Conservation (phyloP, 306 rosid species). For the Erythrophleum fordii region DNA sequence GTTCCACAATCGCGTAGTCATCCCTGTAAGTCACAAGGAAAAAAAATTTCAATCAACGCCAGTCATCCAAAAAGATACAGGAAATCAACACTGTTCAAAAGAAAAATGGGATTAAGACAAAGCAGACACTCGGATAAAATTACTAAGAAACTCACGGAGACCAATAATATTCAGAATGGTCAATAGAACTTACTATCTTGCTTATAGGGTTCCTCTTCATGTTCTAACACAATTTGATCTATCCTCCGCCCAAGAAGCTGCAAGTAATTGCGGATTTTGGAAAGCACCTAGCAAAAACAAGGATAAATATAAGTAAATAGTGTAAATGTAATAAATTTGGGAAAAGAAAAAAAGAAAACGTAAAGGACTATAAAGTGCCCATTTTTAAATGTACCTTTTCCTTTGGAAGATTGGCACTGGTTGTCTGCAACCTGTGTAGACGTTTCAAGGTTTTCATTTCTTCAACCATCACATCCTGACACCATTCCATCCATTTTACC, state of each 20-base stretch:
- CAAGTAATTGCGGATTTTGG: slow-evolving; percentile 85
- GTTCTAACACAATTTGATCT: slow-evolving; percentile 81
- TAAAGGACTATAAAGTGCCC: slow-evolving; percentile 7
- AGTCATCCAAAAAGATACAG: background rate
- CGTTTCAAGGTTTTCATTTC: slow-evolving; percentile 87
- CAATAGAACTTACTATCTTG: slow-evolving; percentile 83
- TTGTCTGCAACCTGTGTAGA: slow-evolving; percentile 85
- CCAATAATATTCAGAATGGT: background rate
- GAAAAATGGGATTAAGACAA: background rate
- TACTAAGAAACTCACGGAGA: background rate
- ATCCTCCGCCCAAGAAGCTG: slow-evolving; percentile 97
- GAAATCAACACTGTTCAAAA: background rate
- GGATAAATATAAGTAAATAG: slow-evolving; percentile 1
- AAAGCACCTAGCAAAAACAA: slow-evolving; percentile 69
- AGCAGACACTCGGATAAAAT: slow-evolving; percentile 10
- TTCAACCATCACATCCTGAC: slow-evolving; percentile 89
- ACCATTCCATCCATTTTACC: slow-evolving; percentile 99
- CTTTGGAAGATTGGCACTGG: slow-evolving; percentile 95
- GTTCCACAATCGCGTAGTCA: slow-evolving; percentile 95
- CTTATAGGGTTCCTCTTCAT: slow-evolving; percentile 81
- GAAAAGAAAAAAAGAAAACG: background rate
- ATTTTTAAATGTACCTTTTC: slow-evolving; percentile 62
- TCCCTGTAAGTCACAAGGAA: slow-evolving; percentile 61
- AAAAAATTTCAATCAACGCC: background rate
- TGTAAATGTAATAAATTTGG: background rate